Base-by-base conservation (phyloP, 2,329 filamentous ascomycete genomes). In the Trichoderma afroharzianum region DNA sequence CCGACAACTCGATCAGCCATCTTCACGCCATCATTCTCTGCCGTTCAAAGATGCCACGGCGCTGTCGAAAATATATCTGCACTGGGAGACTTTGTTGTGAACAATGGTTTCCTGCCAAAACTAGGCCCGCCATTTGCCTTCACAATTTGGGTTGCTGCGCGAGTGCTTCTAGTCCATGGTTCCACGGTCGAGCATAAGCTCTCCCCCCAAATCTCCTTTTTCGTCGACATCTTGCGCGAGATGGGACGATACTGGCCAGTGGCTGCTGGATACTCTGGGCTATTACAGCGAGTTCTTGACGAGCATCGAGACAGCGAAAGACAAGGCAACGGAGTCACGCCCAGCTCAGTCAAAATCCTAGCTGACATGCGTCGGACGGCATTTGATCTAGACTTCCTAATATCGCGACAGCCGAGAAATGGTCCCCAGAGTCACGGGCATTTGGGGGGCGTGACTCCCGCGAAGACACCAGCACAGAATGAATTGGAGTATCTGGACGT, bases 121-220 rank as follows among this genome's bases (percentile, higher is more conserved):
- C 88, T 97, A 18, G 95, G 95, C 0, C 94, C 94, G 0, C 94
- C 94, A 0, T 97, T 97, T 79, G 94, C 94, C 4, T 98, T 97
- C 78, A 94, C 93, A 0, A 85, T 97, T 2, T 97, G 95, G 95
- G 95, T 97, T 18, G 94, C 93, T 3, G 94, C 95, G 6, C 91
- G 95, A 4, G 86, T 97, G 4, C 85, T 97, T 6, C 90, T 97
- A 9, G 95, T 98, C 3, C 94, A 97, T 79, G 94, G 94, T 30
- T 96, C 93, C 8, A 97, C 94, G 0, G 94, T 97, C 70, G 93
- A 96, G 75, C 92, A 93, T 79, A 93, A 92, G 73, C 86, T 97
- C 47, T 93, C 92, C 71, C 90, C 92, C 1, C 92, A 94, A 73
- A 93, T 97, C 53, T 85, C 89, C 33, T 91, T 95, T 73, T 93